Percentiles rank a stretch among this genome's conserved stretches.
These are phyloP conservation scores for Aquanectria penicillioides DNA, from an alignment of 2,329 filamentous ascomycete species.

Conservation along the genomic window DNA sequence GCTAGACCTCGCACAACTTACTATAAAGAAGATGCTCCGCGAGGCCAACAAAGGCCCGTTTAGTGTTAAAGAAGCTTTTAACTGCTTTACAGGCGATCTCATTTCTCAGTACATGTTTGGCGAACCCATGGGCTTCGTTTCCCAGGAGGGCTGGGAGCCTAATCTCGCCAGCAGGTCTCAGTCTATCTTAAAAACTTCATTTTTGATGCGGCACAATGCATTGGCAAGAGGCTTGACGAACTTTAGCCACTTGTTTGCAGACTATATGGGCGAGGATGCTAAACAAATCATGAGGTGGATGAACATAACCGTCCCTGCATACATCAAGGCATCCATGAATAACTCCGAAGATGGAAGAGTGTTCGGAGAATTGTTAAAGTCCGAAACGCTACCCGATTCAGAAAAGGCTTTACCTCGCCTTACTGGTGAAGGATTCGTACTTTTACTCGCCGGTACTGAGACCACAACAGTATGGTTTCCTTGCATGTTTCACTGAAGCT, in stretches of 20 bases:
- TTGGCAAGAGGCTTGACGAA: conserved; percentile 37
- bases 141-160: conserved; percentile 47
- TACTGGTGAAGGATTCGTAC: conserved; percentile 49
- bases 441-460: conserved; percentile 52
- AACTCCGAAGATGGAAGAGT: conserved; percentile 25
- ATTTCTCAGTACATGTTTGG: conserved; percentile 52
- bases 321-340: conserved; percentile 15
- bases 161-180: conserved; percentile 50
- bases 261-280: conserved; percentile 25
- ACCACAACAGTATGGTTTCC: conserved; percentile 45
- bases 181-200: conserved; percentile 45
- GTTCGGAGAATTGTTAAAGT: conserved; percentile 31
- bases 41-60: conserved; percentile 38
- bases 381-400: conserved; percentile 42
- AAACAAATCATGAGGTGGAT: conserved; percentile 30
- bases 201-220: conserved; percentile 46
- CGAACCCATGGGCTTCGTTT: conserved; percentile 44
- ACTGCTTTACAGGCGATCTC: conserved; percentile 52
- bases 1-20: conserved; percentile 33
- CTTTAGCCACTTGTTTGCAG: conserved; percentile 16
- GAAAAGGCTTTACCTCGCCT: conserved; percentile 50
- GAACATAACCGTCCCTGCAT: conserved; percentile 27
- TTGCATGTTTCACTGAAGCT: accelerated
- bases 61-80: conserved; percentile 49
- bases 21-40: conserved; percentile 45